Evolutionary conservation across 169 alveolate genomes (phyloP).

Genomic region (Eimeria maxima): DNA sequence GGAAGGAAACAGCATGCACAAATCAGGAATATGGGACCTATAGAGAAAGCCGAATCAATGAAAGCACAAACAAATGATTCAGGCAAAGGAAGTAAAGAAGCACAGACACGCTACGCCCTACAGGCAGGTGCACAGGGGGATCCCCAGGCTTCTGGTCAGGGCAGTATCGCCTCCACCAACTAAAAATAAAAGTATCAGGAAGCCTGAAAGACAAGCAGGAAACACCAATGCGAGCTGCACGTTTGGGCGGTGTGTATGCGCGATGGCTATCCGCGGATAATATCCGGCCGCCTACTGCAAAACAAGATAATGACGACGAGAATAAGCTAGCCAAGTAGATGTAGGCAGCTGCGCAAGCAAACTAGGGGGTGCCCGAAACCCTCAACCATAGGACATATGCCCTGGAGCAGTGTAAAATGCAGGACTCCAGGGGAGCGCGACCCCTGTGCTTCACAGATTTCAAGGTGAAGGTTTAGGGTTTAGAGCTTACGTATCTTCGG

Average conservation of each 20-base stretch:
- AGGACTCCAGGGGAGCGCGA: no score
- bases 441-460: neutral
- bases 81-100: neutral
- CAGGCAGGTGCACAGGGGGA: neutral
- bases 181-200: neutral
- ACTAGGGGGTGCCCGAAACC: no score
- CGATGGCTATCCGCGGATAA: no score
- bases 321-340: no score
- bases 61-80: neutral
- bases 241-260: no score
- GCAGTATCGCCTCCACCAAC: neutral
- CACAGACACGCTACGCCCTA: neutral
- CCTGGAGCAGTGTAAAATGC: no score
- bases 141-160: neutral
- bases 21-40: neutral
- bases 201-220: neutral
- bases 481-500: neutral
- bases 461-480: neutral
- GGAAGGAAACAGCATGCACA: no score
- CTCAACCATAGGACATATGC: no score
- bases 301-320: no score
- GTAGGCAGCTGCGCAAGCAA: no score
- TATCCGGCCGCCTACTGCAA: no score
- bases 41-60: neutral
- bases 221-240: no score